These are phyloP conservation scores for Cyathus olla DNA, from an alignment of 1,284 basidiomycete species.

Conservation along the genomic window DNA sequence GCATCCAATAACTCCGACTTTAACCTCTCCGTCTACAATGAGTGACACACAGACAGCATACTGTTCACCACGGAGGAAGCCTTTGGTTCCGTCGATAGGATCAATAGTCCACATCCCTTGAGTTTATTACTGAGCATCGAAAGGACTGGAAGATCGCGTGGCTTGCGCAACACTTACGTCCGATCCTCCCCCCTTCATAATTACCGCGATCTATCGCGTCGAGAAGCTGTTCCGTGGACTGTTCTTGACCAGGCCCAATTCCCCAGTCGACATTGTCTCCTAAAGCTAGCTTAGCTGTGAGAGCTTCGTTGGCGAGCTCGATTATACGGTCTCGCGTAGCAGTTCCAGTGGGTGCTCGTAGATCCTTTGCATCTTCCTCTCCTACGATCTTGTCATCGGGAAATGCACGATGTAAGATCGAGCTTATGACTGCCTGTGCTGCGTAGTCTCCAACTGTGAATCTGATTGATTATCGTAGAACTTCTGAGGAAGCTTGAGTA, in stretches of 20 bases:
- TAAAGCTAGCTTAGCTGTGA: constrained; percentile 64
- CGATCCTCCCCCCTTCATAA: constrained; percentile 79
- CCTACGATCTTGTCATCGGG: constrained; percentile 92
- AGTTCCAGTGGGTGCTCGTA: constrained; percentile 66
- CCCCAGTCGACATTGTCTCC: constrained; percentile 73
- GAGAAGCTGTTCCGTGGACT: constrained; percentile 73
- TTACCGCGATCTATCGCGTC: constrained; percentile 91
- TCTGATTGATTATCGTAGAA: not conserved
- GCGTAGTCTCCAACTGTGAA: constrained; percentile 88
- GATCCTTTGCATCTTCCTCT: constrained; percentile 92
- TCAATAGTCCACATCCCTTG: constrained; percentile 92
- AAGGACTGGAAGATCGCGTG: not conserved
- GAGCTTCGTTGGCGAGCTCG: constrained; percentile 86
- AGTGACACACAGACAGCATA: constrained; percentile 97
- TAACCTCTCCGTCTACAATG: constrained; percentile 86
- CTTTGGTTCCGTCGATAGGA: constrained; percentile 94
- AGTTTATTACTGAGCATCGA: constrained; percentile 2
- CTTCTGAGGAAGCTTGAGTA: not conserved
- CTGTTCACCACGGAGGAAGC: constrained; percentile 96
- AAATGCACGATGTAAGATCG: constrained; percentile 82
- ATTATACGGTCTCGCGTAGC: constrained; percentile 80
- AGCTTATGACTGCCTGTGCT: constrained; percentile 90
- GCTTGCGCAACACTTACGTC: constrained; percentile 67
- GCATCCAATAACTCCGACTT: constrained; percentile 95
- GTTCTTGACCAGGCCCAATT: constrained; percentile 65